Base-by-base conservation (phyloP, 352 stramenopile species). In the Pythium graminicola region DNA sequence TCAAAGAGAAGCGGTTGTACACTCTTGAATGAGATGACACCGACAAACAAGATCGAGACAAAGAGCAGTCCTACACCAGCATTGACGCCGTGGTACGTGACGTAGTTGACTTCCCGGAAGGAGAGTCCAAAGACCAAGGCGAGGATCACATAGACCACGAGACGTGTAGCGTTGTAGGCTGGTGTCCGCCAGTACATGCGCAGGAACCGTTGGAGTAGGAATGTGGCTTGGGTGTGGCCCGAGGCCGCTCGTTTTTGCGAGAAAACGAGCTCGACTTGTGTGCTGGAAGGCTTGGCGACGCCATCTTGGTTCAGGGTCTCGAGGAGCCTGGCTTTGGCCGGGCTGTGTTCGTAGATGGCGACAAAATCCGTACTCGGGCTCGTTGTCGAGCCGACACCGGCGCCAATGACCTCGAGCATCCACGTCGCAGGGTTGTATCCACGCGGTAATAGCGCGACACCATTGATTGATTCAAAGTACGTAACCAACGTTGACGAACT, bases 151-250 rank as follows among this genome's bases (percentile, higher is more conserved):
- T 69, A 22, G 0, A 59, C 31, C 11, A 70, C 17, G 17, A 66
- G 39, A 6, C 71, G 40, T 7, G 71, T 69, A 7, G 79, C 43
- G 64, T 89, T 90, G 60, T 95, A 93, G 35, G 64, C 60, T 16
- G 80, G 76, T 17, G 67, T 82, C 22, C 85, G 68, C 71, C 69
- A 93, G 57, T 94, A 93, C 33, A 79, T 73, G 50, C 14, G 7
- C 13, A 58, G 14, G 29, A 58, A 51, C 8, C 51, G 40, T 6
- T 51, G 31, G 13, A 58, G 16, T 16, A 58, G 28, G 22, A 58
- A 45, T 19, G 32, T 44, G 20, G 32, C 29, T 26, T 58, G 51
- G 6, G 51, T 58, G 17, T 29, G 13, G n/a, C 36, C 28, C 1
- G 29, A 36, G 2, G 51, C 39, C 0, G 51, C 51, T 11, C 41